These are phyloP conservation scores for Knufia fluminis DNA, from an alignment of 2,329 filamentous ascomycete genomes.

Conservation along the genomic window DNA sequence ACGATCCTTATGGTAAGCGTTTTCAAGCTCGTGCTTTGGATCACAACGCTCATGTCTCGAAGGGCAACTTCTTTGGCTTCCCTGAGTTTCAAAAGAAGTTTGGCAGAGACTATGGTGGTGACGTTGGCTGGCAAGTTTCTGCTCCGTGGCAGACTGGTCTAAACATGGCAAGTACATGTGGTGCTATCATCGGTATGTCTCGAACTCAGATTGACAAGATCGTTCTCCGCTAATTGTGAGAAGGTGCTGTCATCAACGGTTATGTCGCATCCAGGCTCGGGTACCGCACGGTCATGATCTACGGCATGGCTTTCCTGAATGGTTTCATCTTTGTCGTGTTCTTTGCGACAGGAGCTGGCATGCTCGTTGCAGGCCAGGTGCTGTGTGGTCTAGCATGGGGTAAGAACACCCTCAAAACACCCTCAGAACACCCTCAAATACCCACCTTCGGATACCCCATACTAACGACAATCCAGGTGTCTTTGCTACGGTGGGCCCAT, in stretches of 20 bases:
- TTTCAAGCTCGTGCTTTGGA: constrained; percentile 69
- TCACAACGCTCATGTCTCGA: neutral
- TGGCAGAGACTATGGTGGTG: constrained; percentile 28
- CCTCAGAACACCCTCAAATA: too few species aligned
- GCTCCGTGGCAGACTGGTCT: constrained; percentile 50
- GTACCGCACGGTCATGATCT: constrained; percentile 38
- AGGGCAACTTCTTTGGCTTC: constrained; percentile 56
- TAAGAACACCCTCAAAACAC: constrained; percentile 22
- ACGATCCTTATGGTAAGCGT: neutral
- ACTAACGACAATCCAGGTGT: constrained; percentile 23
- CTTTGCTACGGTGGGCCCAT: constrained; percentile 40
- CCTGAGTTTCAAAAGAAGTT: constrained; percentile 35
- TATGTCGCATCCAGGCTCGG: constrained; percentile 29
- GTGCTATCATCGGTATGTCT: constrained; percentile 42
- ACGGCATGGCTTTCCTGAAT: constrained; percentile 33
- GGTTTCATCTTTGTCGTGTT: constrained; percentile 43
- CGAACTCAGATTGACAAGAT: neutral
- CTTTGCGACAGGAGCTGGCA: constrained; percentile 38
- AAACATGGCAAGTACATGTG: constrained; percentile 32
- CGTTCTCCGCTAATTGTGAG: constrained; percentile 9
- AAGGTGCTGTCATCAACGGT: constrained; percentile 27
- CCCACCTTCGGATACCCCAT: neutral
- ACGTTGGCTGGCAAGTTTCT: constrained; percentile 38
- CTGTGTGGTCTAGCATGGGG: constrained; percentile 30
- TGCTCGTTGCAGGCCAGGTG: constrained; percentile 37